phyloP scores from a whole-genome alignment of 805 yeast species.

The Ogataea siamensis region DNA sequence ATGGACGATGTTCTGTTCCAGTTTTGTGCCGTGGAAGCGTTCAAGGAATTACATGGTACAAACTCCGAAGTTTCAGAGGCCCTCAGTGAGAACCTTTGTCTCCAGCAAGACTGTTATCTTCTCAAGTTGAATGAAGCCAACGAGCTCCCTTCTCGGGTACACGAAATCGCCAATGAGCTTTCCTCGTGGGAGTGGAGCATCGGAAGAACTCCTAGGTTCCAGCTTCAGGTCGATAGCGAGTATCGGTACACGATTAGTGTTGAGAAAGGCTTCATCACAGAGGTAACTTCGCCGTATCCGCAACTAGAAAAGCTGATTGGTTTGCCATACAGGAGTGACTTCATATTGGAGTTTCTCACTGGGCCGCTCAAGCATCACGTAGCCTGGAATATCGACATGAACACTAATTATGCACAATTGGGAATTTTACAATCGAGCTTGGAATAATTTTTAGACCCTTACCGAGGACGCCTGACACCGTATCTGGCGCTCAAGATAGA shows the following conservation, averaged over 20 bases:
- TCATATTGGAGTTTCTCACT: conserved; percentile 7
- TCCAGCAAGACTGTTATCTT: conserved; percentile 19
- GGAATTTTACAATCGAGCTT: conserved; percentile 2
- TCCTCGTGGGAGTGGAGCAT: conserved; percentile 70
- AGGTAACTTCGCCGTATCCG: conserved; percentile 16
- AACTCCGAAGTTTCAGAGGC: conserved; percentile 11
- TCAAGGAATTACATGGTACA: conserved; percentile 28
- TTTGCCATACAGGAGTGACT: conserved; percentile 23
- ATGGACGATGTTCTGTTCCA: conserved; percentile 47
- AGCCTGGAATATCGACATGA: conserved; percentile 32
- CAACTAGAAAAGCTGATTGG: conserved; percentile 15
- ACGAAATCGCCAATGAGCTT: conserved; percentile 40
- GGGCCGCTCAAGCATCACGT: conserved; percentile 16
- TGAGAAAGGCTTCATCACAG: conserved; percentile 44
- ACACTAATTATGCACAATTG: conserved; percentile 2
- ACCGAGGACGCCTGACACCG: not conserved
- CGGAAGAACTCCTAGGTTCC: conserved; percentile 75
- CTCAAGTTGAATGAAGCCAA: conserved; percentile 25
- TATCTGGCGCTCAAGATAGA: conserved; percentile 3
- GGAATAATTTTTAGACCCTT: not conserved
- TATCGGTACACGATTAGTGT: conserved; percentile 39
- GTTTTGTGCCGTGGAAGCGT: conserved; percentile 41
- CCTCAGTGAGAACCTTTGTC: conserved; percentile 16
- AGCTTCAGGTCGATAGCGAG: conserved; percentile 42
- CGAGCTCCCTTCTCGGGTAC: conserved; percentile 39